Evolutionary conservation across 2,329 filamentous ascomycete genomes (phyloP).

Genomic region (Fusarium liriodendri): DNA sequence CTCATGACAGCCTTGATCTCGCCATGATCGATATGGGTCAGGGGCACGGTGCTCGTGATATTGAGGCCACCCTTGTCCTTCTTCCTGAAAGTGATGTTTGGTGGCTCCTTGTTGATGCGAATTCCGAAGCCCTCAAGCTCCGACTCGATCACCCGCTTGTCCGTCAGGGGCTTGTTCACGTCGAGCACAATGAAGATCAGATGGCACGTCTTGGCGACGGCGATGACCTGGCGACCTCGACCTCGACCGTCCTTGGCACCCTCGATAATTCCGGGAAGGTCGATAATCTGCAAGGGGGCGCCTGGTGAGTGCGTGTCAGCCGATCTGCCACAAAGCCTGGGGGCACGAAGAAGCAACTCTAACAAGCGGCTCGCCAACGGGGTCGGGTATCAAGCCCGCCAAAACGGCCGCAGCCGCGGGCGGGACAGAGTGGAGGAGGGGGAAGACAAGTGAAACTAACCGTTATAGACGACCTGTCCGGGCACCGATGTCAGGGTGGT

Average conservation of each 20-base stretch:
- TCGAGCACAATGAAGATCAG: slow-evolving; percentile 98
- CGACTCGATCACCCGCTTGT: slow-evolving; percentile 94
- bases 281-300: slow-evolving; percentile 97
- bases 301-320: slow-evolving; percentile 55
- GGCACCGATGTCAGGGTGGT: slow-evolving; percentile 98
- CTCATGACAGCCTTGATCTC: slow-evolving; percentile 98
- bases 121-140: slow-evolving; percentile 98
- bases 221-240: slow-evolving; percentile 97
- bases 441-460: slow-evolving; percentile 49
- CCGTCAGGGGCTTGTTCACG: slow-evolving; percentile 97
- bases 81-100: slow-evolving; percentile 99
- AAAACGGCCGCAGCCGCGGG: slow-evolving; percentile 23
- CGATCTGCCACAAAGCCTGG: slow-evolving; percentile 19
- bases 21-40: slow-evolving; percentile 92
- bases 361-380: slow-evolving; percentile 12
- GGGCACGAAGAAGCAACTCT: slow-evolving; percentile 5
- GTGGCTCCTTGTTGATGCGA: slow-evolving; percentile 94
- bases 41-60: slow-evolving; percentile 92
- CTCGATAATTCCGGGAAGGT: slow-evolving; percentile 98
- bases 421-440: slow-evolving; percentile 7
- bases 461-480: slow-evolving; percentile 95
- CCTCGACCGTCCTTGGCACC: slow-evolving; percentile 98
- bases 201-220: slow-evolving; percentile 98
- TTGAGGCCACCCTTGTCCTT: slow-evolving; percentile 98
- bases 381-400: slow-evolving; percentile 33